Evolutionary conservation across 352 stramenopile species (phyloP).

Genomic region (Phytophthora hybrid): DNA sequence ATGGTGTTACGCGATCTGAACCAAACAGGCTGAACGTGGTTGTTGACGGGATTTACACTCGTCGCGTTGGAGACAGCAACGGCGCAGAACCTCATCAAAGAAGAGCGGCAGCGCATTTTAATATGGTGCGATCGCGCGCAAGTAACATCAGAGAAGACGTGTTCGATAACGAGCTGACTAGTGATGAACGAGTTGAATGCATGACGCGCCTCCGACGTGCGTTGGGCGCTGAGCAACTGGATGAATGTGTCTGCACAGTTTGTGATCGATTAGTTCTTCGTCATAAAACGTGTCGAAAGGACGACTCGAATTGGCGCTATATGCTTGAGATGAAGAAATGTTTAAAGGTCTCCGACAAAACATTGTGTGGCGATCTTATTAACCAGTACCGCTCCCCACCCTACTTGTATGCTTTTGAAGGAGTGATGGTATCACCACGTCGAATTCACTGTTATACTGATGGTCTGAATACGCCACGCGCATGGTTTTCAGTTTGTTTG

Average conservation of each 20-base stretch:
- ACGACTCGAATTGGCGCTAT: background rate
- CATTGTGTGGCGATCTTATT: background rate
- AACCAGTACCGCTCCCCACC: background rate
- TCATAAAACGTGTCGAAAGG: background rate
- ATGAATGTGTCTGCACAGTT: slow-evolving; percentile 13
- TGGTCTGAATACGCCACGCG: background rate
- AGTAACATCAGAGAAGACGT: no score
- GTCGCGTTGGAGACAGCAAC: no score
- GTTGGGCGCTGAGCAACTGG: background rate
- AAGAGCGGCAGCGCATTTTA: no score
- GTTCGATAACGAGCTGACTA: background rate
- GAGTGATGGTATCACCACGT: slow-evolving; percentile 1
- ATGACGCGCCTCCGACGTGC: background rate
- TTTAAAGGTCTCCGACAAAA: background rate
- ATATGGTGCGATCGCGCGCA: no score
- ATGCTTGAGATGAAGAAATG: background rate
- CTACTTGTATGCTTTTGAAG: background rate
- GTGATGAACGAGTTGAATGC: background rate
- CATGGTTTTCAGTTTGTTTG: slow-evolving; percentile 6
- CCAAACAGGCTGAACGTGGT: no score
- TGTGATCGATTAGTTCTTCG: slow-evolving; percentile 4
- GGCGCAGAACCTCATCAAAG: no score
- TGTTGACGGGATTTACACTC: no score
- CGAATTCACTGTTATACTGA: slow-evolving; percentile 5
- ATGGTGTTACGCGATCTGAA: no score